Percentiles rank a stretch among this genome's conserved stretches.
Evolutionary conservation across 805 yeast genomes (phyloP).

Genomic region (Kazachstania kunashirensis): DNA sequence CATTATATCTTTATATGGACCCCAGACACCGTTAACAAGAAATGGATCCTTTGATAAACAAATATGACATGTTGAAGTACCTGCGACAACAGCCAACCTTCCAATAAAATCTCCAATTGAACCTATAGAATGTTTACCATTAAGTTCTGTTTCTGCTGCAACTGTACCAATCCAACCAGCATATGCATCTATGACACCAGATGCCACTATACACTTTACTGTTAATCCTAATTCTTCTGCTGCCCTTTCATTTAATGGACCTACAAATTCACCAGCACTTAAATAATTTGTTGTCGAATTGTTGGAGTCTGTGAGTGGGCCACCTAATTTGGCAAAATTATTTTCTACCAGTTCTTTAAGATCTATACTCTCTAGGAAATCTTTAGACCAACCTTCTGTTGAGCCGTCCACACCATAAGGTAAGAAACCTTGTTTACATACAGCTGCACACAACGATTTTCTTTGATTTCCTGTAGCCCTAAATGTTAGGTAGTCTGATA

Average conservation of each 20-base stretch:
- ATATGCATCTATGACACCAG: constrained; percentile 95
- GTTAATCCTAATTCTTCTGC: constrained; percentile 82
- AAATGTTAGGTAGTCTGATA: constrained; percentile 86
- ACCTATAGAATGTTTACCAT: constrained; percentile 36
- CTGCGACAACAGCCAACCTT: constrained; percentile 94
- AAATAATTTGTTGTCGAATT: constrained; percentile 42
- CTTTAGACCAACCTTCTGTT: constrained; percentile 79
- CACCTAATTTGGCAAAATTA: constrained; percentile 74
- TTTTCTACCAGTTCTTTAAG: constrained; percentile 70
- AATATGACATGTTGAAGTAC: constrained; percentile 95
- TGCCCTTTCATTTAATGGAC: constrained; percentile 52
- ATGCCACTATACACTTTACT: constrained; percentile 72
- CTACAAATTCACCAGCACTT: constrained; percentile 86
- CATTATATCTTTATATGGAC: constrained; percentile 90
- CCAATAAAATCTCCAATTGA: constrained; percentile 61
- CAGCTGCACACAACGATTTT: constrained; percentile 81
- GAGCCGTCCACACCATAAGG: constrained; percentile 89
- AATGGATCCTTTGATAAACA: constrained; percentile 76
- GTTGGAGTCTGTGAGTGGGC: constrained; percentile 38
- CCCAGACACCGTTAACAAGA: constrained; percentile 97
- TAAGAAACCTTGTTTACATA: constrained; percentile 91
- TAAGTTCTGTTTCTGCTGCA: constrained; percentile 66
- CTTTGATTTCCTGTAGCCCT: constrained; percentile 83
- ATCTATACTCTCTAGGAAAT: constrained; percentile 59
- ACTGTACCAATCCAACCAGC: constrained; percentile 99